phyloP scores from a whole-genome alignment of 2,329 filamentous ascomycete genomes.

The Stagonosporopsis rhizophila region DNA sequence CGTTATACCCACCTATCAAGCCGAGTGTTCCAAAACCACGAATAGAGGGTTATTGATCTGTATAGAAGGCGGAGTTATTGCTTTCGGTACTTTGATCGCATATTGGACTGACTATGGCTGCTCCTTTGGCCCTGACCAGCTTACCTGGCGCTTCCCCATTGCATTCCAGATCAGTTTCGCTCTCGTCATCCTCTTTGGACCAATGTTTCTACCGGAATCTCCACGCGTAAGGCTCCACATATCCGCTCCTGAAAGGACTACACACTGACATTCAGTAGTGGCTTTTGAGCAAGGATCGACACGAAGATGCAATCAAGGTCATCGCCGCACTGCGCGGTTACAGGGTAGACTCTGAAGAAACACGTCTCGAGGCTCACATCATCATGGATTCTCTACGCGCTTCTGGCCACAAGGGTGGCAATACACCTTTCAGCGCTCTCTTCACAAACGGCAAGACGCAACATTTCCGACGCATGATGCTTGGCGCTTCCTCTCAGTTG shows the following conservation, averaged over 20 bases:
- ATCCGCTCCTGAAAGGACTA: too few relatives aligned
- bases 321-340: constrained; percentile 59
- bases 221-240: constrained; percentile 54
- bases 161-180: constrained; percentile 62
- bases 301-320: constrained; percentile 65
- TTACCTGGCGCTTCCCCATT: constrained; percentile 61
- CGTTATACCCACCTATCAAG: constrained; percentile 63
- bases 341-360: constrained; percentile 62
- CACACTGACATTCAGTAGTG: constrained; percentile 47
- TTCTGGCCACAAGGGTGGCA: constrained; percentile 51
- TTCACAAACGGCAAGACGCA: constrained; percentile 70
- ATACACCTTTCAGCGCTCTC: constrained; percentile 59
- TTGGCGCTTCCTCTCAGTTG: constrained; percentile 60
- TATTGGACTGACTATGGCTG: constrained; percentile 56
- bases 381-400: constrained; percentile 65
- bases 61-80: constrained; percentile 62
- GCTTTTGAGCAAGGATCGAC: constrained; percentile 68
- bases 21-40: constrained; percentile 61
- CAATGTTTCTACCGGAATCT: constrained; percentile 69
- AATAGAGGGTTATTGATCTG: constrained; percentile 68
- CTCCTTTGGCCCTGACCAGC: constrained; percentile 38
- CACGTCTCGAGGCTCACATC: constrained; percentile 66
- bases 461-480: constrained; percentile 69
- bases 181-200: constrained; percentile 60
- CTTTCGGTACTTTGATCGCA: constrained; percentile 60